Conservation (phyloP, 352 stramenopile species). For the Globisporangium cederbergense region DNA sequence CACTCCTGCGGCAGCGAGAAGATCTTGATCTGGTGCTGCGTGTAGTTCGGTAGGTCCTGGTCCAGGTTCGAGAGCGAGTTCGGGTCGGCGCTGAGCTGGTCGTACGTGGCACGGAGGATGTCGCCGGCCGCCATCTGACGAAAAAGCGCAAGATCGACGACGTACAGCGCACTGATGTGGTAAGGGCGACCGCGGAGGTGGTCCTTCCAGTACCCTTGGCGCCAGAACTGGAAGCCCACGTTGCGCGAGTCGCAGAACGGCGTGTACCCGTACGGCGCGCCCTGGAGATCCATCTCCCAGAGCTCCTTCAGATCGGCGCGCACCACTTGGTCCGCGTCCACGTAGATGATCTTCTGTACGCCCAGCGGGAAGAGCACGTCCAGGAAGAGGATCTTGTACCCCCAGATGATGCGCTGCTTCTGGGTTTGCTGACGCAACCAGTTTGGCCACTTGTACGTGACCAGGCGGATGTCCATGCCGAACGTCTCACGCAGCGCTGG, state of each 20-base stretch:
- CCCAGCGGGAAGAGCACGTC: slow-evolving; percentile 99
- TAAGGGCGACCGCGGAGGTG: slow-evolving; percentile 97
- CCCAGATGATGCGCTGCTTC: slow-evolving; percentile 99
- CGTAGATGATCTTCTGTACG: slow-evolving; percentile 99
- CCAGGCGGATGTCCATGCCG: slow-evolving; percentile 97
- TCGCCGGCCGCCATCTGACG: slow-evolving; percentile 93
- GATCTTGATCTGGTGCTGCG: slow-evolving; percentile 94
- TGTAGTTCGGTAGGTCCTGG: slow-evolving; percentile 99
- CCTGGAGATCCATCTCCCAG: slow-evolving; percentile 98
- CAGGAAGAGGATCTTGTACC: slow-evolving; percentile 99
- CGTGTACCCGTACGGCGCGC: slow-evolving; percentile 96
- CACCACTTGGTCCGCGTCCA: slow-evolving; percentile 99
- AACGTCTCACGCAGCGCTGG: slow-evolving; percentile 89
- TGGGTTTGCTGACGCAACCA: slow-evolving; percentile 98
- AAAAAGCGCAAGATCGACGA: slow-evolving; percentile 98
- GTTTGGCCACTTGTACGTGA: slow-evolving; percentile 99
- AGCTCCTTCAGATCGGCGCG: slow-evolving; percentile 98
- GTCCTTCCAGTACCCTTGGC: slow-evolving; percentile 97
- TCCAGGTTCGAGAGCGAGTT: slow-evolving; percentile 99
- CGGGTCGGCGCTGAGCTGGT: slow-evolving; percentile 95
- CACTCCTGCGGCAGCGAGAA: slow-evolving; percentile 97
- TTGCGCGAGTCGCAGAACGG: slow-evolving; percentile 98
- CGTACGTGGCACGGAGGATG: slow-evolving; percentile 95
- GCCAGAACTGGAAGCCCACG: slow-evolving; percentile 98
- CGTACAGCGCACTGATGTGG: slow-evolving; percentile 99